Conservation (phyloP, 2,329 filamentous ascomycete species). For the Fusarium papillatum region DNA sequence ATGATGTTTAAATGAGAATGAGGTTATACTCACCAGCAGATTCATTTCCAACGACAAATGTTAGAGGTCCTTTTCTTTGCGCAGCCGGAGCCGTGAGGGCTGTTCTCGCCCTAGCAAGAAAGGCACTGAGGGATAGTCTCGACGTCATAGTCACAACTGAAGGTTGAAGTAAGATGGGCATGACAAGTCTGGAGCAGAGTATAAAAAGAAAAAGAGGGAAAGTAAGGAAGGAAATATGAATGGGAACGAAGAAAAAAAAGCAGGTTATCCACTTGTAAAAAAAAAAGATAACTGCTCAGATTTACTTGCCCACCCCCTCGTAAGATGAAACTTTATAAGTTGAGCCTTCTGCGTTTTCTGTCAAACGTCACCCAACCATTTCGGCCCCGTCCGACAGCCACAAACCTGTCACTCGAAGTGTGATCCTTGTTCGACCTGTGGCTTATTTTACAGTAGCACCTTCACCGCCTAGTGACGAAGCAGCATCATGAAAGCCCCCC, state of each 20-base stretch:
- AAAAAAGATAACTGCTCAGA: slow-evolving; percentile 12
- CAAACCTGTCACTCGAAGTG: slow-evolving; percentile 22
- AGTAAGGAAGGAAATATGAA: no score
- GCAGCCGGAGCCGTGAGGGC: slow-evolving; percentile 59
- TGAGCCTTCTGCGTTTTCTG: neutral
- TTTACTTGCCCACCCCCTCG: slow-evolving; percentile 1
- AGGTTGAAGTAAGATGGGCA: neutral
- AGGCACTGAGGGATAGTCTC: slow-evolving; percentile 60
- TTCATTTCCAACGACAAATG: slow-evolving; percentile 77
- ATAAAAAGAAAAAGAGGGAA: neutral
- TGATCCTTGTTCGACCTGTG: slow-evolving; percentile 7
- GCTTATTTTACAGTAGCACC: neutral
- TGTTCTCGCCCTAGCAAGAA: slow-evolving; percentile 64
- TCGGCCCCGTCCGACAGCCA: slow-evolving; percentile 14
- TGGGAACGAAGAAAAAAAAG: neutral
- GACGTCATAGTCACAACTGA: slow-evolving; percentile 42
- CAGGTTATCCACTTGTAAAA: neutral
- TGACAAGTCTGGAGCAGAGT: neutral
- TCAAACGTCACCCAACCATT: slow-evolving; percentile 24
- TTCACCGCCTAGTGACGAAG: slow-evolving; percentile 26
- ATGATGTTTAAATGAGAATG: neutral
- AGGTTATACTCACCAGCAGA: slow-evolving; percentile 67
- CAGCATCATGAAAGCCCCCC: neutral
- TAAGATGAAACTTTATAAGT: slow-evolving; percentile 34
- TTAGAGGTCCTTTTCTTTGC: slow-evolving; percentile 63